A percentile compares a stretch with the other conserved stretches of the same genome.
These are phyloP conservation scores for Rhododendron williamsianum DNA, from an alignment of 148 eudicot genomes.

Conservation along the genomic window DNA sequence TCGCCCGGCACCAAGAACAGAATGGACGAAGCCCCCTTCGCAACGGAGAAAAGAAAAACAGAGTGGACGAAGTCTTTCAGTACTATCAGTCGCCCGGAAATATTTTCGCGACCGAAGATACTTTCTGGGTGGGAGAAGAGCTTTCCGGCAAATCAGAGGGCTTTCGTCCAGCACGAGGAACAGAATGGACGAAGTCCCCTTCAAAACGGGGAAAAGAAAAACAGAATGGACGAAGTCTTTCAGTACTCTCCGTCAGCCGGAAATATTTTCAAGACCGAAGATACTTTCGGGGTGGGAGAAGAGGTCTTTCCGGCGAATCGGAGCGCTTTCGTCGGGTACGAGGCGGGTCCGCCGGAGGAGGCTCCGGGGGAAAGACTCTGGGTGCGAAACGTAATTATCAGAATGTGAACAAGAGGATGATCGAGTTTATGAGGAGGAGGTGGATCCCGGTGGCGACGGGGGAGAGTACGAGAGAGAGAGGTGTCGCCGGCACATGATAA, in stretches of 20 bases:
- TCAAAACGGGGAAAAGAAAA: neutral
- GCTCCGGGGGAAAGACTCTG: neutral
- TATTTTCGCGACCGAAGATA: neutral
- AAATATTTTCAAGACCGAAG: neutral
- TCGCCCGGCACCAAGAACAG: neutral
- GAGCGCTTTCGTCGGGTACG: constrained; percentile 26
- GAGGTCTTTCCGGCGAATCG: neutral
- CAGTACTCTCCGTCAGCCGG: constrained; percentile 8
- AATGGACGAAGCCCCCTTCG: neutral
- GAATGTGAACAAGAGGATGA: constrained; percentile 30
- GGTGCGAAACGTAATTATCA: neutral
- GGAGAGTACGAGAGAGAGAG: constrained; percentile 22
- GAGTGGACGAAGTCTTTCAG: constrained; percentile 24
- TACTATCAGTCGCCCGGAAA: constrained; percentile 9
- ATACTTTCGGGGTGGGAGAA: neutral
- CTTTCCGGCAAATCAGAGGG: constrained; percentile 15
- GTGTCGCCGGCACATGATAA: constrained; percentile 33
- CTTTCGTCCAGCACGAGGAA: constrained; percentile 19
- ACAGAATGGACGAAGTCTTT: constrained; percentile 23
- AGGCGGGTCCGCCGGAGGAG: neutral
- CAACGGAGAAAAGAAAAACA: neutral
- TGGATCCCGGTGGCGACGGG: neutral
- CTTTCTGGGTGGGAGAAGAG: neutral
- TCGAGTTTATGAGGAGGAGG: constrained; percentile 27
- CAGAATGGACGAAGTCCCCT: neutral